phyloP scores from a whole-genome alignment of 306 rosid genomes.

The Canavalia gladiata region DNA sequence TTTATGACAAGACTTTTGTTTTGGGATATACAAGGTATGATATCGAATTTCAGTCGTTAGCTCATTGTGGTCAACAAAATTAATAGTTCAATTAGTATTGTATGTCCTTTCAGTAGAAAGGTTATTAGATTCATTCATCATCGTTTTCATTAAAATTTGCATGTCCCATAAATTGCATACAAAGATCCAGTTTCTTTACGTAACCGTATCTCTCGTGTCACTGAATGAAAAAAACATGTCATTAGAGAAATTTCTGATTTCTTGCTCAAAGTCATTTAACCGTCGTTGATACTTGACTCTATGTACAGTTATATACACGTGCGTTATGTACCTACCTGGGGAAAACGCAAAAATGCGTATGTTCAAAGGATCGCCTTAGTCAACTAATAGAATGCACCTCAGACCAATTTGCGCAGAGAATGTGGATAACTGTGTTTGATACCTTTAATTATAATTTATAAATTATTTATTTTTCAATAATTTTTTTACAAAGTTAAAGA shows the following conservation, averaged over 20 bases:
- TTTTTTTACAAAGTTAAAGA: too few relatives aligned
- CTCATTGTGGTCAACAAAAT: neutral
- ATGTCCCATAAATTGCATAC: neutral
- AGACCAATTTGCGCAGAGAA: too few relatives aligned
- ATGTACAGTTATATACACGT: neutral
- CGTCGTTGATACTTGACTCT: neutral
- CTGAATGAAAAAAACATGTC: neutral
- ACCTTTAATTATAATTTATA: neutral
- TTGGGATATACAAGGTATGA: neutral
- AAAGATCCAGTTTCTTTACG: neutral
- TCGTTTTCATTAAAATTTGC: conserved; percentile 17
- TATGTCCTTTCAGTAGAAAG: neutral
- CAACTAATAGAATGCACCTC: too few relatives aligned
- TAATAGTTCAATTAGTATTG: neutral
- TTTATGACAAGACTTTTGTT: neutral
- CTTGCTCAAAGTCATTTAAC: neutral
- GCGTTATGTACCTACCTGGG: neutral
- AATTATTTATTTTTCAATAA: too few relatives aligned
- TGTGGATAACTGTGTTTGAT: neutral
- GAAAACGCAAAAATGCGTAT: neutral
- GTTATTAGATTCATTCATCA: too few relatives aligned
- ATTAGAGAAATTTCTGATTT: neutral
- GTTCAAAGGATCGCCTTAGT: neutral
- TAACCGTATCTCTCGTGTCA: too few relatives aligned
- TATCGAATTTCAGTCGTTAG: neutral